These are phyloP conservation scores for Dovyalis caffra DNA, from an alignment of 345 rosid genomes.

Conservation along the genomic window DNA sequence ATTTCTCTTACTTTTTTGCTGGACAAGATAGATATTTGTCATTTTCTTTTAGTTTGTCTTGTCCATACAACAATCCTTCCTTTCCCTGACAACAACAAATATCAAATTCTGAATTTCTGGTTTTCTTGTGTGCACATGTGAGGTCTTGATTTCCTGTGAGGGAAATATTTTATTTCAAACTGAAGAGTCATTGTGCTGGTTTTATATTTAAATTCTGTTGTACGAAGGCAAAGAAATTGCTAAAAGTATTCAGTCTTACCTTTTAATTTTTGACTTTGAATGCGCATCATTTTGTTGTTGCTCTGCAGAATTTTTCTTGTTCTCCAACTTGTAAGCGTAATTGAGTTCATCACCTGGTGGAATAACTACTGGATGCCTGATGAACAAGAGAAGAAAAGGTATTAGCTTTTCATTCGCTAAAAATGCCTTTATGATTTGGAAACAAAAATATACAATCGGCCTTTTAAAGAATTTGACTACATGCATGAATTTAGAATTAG, in stretches of 20 bases:
- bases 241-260: not conserved
- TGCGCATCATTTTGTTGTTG: not conserved
- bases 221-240: not conserved
- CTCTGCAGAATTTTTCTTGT: constrained; percentile 61
- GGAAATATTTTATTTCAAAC: no score
- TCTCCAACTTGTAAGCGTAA: constrained; percentile 83
- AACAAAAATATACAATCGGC: not conserved
- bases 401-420: not conserved
- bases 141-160: no score
- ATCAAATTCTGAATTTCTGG: no score
- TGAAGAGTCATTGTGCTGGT: not conserved
- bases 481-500: not conserved
- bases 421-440: not conserved
- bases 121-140: no score
- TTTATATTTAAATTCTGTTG: not conserved
- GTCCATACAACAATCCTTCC: no score
- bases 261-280: not conserved
- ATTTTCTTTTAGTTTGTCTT: no score
- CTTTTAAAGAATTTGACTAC: not conserved
- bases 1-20: no score
- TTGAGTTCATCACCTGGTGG: constrained; percentile 91
- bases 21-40: no score
- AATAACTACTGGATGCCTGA: constrained; percentile 78
- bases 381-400: constrained; percentile 58
- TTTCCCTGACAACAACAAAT: no score